Base-by-base conservation (phyloP, 257 asterid species). In the Osmanthus fragrans region DNA sequence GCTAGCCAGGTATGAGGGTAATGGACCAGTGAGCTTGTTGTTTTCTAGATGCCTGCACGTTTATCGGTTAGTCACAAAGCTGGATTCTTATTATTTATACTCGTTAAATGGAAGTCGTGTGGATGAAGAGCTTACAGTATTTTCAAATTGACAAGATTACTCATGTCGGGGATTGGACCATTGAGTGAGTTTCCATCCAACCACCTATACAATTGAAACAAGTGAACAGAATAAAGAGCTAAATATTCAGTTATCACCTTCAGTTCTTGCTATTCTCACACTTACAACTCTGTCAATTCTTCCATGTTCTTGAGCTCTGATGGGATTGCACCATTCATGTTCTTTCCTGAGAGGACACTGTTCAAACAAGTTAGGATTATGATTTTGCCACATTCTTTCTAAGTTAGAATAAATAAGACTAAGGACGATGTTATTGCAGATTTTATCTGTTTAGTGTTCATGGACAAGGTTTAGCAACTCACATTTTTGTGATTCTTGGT, bases 21-120 rank as follows among this genome's bases (percentile, higher is more conserved):
- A 75, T 1, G 87, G 34, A 54, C 99, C 99, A 23, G 86, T 85
- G 54, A 95, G 86, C 68, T 78, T 82, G 84, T 93, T 95, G 87
- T 92, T 90, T 90, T 93, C 98, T 56, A 95, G 83, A 90, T 95
- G 99, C 91, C 99, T 95, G 92, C 90, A 84, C 64, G 56, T 66
- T 82, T 60, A 58, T 66, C 66, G 36, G 13, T 63, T 15, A 79
- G 78, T 75, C 66, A 45, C n/a, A 77, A 19, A 45, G 64, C 29
- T 23, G 33, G 21, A 25, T 23, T 63, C 19, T 23, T 23, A n/a
- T 58, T 1, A 58, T 58, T 63, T 63, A 10, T 63, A 25, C 6
- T 11, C 7, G 8, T 63, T 21, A 4, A 71, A 39, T 4, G 54
- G 65, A 4, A 64, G 56, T 49, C 47, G 10, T 9, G 60, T 27